Evolutionary conservation across 148 eudicot species (phyloP).

Genomic region (Agrostemma githago): DNA sequence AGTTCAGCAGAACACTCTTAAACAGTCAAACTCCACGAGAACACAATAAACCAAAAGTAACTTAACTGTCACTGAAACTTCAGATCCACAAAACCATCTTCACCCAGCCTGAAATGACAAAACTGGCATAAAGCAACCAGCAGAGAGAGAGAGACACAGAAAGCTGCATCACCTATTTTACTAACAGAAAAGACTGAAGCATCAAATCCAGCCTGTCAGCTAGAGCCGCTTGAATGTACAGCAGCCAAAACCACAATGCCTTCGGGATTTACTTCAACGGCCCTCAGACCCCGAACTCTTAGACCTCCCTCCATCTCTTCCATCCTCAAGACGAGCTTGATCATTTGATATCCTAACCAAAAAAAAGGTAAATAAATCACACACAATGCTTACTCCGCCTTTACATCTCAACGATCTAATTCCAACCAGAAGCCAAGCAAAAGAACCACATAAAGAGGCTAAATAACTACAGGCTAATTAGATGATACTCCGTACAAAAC

Average conservation of each 20-base stretch:
- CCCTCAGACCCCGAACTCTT: conserved; percentile 44
- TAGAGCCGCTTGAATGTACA: conserved; percentile 18
- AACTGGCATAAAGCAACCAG: conserved; percentile 60
- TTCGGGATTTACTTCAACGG: conserved; percentile 48
- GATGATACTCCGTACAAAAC: background rate
- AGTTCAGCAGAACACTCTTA: conserved; percentile 21
- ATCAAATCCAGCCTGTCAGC: conserved; percentile 22
- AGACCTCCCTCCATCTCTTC: conserved; percentile 51
- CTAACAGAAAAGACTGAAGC: conserved; percentile 38
- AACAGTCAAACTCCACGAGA: conserved; percentile 24
- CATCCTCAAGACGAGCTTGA: conserved; percentile 43
- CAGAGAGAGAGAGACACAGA: conserved; percentile 40
- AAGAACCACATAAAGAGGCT: background rate
- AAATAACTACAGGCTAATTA: too few species aligned
- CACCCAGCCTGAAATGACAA: conserved; percentile 64
- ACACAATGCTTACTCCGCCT: background rate
- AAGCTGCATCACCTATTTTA: conserved; percentile 49
- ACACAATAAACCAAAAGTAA: conserved; percentile 37
- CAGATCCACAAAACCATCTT: conserved; percentile 47
- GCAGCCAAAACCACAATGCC: conserved; percentile 17
- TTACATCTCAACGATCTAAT: background rate
- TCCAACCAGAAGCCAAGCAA: conserved; percentile 1
- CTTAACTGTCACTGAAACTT: conserved; percentile 54
- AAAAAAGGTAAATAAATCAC: conserved; percentile 17
- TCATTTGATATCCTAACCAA: conserved; percentile 48